Percentiles rank a stretch among this genome's conserved stretches.
phyloP scores from a whole-genome alignment of 768 basidiomycete genomes.

The Macrolepiota dolichaula region DNA sequence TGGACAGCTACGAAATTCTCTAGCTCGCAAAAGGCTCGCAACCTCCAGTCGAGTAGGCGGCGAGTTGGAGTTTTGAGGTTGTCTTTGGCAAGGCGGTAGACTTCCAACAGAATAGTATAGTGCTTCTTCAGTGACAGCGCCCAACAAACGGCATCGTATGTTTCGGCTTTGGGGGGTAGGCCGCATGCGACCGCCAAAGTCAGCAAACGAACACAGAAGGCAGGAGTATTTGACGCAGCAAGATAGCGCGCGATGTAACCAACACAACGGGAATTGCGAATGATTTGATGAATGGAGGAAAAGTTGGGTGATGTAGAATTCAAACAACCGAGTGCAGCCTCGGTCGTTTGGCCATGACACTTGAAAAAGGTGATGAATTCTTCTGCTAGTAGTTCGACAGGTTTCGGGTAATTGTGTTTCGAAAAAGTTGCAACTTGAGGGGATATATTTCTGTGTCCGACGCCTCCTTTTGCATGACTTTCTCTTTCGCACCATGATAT shows the following conservation, averaged over 20 bases:
- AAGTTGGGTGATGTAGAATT: not conserved
- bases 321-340: constrained; percentile 3
- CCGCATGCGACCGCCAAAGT: constrained; percentile 6
- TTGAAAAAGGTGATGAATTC: not conserved
- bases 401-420: not conserved
- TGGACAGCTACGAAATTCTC: constrained; percentile 44
- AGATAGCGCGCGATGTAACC: constrained; percentile 80
- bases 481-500: not conserved
- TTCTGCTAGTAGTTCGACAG: constrained; percentile 2
- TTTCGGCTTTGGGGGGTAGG: not conserved
- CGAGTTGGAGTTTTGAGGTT: constrained; percentile 47
- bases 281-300: not conserved
- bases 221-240: constrained; percentile 20
- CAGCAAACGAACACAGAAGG: constrained; percentile 5
- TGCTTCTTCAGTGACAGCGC: constrained; percentile 37
- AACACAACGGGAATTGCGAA: constrained; percentile 80
- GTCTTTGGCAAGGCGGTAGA: constrained; percentile 43
- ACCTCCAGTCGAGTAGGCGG: constrained; percentile 69
- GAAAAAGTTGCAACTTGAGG: not conserved
- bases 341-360: constrained; percentile 5
- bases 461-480: not conserved
- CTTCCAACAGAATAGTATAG: constrained; percentile 49
- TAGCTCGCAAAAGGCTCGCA: constrained; percentile 56
- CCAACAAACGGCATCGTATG: constrained; percentile 10
- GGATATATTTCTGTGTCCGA: not conserved